phyloP scores from a whole-genome alignment of 2,329 filamentous ascomycete genomes.

The Daldinia sp. region DNA sequence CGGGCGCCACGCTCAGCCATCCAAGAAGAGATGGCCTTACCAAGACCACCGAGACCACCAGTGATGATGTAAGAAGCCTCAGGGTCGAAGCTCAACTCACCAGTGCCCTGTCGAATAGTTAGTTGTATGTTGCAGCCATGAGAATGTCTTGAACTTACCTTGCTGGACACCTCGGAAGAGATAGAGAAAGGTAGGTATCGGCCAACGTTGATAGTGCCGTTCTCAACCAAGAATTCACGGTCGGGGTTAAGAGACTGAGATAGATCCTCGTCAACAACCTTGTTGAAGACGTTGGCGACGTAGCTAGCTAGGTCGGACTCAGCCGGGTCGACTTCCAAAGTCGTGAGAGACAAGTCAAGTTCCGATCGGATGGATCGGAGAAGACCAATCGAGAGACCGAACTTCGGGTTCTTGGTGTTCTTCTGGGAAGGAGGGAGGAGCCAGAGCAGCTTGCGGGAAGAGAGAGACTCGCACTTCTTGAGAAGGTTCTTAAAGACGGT shows the following conservation, averaged over 20 bases:
- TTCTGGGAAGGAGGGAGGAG: not conserved
- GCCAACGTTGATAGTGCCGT: slow-evolving; percentile 3
- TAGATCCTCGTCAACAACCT: not conserved
- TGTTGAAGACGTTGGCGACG: not conserved
- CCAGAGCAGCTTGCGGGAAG: slow-evolving; percentile 3
- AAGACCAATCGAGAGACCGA: not conserved
- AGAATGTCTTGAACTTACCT: not conserved
- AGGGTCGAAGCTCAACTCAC: not conserved
- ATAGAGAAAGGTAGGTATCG: slow-evolving; percentile 4
- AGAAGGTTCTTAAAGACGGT: not conserved
- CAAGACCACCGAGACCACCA: slow-evolving; percentile 38
- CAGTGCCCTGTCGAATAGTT: not conserved
- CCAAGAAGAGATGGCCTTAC: slow-evolving; percentile 28
- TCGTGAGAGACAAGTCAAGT: not conserved
- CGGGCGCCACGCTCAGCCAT: slow-evolving; percentile 33
- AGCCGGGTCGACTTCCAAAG: slow-evolving; percentile 5
- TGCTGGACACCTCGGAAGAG: not conserved
- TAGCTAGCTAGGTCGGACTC: not conserved
- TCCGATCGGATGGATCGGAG: not conserved
- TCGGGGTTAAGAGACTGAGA: not conserved
- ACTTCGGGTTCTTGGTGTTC: not conserved
- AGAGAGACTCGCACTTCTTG: not conserved
- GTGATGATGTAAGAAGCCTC: slow-evolving; percentile 32
- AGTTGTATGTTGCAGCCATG: not conserved
- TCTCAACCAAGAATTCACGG: slow-evolving; percentile 6